Conservation (phyloP, 1,139 yeast genomes). For the Suhomyces atakaporum region DNA sequence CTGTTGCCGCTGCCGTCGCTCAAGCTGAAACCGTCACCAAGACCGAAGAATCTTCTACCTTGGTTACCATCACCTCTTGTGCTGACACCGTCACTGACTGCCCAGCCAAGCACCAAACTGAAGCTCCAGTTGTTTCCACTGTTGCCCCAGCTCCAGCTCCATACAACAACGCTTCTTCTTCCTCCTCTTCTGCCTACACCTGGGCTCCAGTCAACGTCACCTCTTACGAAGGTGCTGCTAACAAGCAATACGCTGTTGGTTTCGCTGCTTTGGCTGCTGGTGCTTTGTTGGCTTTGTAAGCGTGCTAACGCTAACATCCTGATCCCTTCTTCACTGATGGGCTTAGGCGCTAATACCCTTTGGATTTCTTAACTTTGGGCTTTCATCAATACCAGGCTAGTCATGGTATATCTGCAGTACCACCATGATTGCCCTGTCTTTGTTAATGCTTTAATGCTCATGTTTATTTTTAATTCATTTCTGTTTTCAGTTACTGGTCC, state of each 20-base stretch:
- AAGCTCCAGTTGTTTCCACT: slow-evolving; percentile 18
- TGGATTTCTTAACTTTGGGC: slow-evolving; percentile 3
- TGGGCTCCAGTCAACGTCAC: slow-evolving; percentile 35
- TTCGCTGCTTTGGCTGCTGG: slow-evolving; percentile 54
- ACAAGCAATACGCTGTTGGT: slow-evolving; percentile 39
- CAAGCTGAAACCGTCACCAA: slow-evolving; percentile 38
- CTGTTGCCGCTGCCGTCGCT: slow-evolving; percentile 41
- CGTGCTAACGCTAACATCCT: slow-evolving; percentile 7
- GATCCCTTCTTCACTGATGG: slow-evolving; percentile 6
- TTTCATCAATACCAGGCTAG: not conserved
- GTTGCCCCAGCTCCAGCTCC: slow-evolving; percentile 26
- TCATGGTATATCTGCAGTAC: slow-evolving; percentile 7
- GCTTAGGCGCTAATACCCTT: slow-evolving; percentile 7
- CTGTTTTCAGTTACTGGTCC: slow-evolving; percentile 11
- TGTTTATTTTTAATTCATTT: slow-evolving; percentile 11
- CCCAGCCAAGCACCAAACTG: slow-evolving; percentile 32
- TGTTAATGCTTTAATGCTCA: slow-evolving; percentile 3
- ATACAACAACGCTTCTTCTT: slow-evolving; percentile 23
- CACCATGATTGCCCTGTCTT: not conserved
- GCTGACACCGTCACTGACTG: slow-evolving; percentile 41
- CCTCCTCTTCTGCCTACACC: slow-evolving; percentile 23
- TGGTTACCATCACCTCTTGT: slow-evolving; percentile 49
- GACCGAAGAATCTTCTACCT: slow-evolving; percentile 32
- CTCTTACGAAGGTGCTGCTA: slow-evolving; percentile 39
- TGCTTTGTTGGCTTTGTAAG: slow-evolving; percentile 55